These are phyloP conservation scores for Pseudozyma sp. DNA, from an alignment of 1,284 basidiomycete genomes.

Conservation along the genomic window DNA sequence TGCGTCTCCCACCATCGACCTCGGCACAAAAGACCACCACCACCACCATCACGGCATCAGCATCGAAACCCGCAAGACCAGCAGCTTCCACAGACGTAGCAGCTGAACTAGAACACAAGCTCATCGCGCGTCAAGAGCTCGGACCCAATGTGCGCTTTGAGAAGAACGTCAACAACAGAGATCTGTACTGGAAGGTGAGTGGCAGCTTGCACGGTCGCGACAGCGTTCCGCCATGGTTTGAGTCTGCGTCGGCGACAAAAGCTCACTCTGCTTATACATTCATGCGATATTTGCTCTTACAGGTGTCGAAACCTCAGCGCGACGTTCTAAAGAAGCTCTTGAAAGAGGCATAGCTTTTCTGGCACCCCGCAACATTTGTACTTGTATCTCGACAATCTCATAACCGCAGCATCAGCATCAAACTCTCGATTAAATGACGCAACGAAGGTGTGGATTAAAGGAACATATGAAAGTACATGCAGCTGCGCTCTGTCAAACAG, in stretches of 20 bases:
- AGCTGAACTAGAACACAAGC: slow-evolving; percentile 33
- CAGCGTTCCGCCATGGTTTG: too few species aligned
- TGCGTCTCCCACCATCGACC: slow-evolving; percentile 31
- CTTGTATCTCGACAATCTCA: slow-evolving; percentile 30
- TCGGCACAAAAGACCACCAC: slow-evolving; percentile 6
- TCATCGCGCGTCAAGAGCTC: slow-evolving; percentile 20
- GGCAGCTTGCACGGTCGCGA: too few species aligned
- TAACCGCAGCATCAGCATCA: slow-evolving; percentile 2
- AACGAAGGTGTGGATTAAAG: not conserved
- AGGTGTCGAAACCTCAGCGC: slow-evolving; percentile 49
- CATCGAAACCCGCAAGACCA: slow-evolving; percentile 1
- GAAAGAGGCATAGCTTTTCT: slow-evolving; percentile 27
- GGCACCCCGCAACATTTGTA: slow-evolving; percentile 15
- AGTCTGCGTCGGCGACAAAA: too few species aligned
- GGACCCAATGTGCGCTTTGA: slow-evolving; percentile 49
- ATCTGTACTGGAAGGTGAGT: slow-evolving; percentile 58
- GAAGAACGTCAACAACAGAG: slow-evolving; percentile 40
- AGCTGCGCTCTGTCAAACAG: slow-evolving; percentile 4
- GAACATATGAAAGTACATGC: not conserved
- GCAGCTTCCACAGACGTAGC: slow-evolving; percentile 17
- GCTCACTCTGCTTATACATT: not conserved
- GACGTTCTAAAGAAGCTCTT: slow-evolving; percentile 46
- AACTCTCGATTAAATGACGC: not conserved
- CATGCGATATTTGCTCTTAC: not conserved
- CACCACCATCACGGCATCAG: slow-evolving; percentile 4